Percentiles rank a stretch among this genome's conserved stretches.
Conservation (phyloP, 1,284 basidiomycete genomes). For the Stereum hirsutum region DNA sequence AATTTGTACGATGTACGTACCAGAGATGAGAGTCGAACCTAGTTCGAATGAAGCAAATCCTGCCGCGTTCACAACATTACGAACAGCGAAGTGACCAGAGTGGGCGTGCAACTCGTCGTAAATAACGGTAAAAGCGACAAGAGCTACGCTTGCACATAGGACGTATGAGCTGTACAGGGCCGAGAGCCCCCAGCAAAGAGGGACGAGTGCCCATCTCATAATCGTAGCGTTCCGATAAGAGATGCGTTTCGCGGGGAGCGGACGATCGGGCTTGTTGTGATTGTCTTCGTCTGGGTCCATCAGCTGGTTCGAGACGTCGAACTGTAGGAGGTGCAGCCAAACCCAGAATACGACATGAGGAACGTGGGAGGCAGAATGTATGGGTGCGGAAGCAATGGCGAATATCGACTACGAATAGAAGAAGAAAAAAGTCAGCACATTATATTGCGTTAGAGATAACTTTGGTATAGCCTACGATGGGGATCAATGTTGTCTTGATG, state of each 20-base stretch:
- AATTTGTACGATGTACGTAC: no score
- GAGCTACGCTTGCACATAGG: slow-evolving; percentile 21
- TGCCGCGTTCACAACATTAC: slow-evolving; percentile 28
- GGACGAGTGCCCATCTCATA: slow-evolving; percentile 26
- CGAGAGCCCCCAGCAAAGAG: slow-evolving; percentile 24
- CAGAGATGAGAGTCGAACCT: slow-evolving; percentile 28
- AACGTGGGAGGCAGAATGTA: slow-evolving; percentile 13
- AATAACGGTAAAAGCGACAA: slow-evolving; percentile 20
- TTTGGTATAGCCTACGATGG: slow-evolving; percentile 22
- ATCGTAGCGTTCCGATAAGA: slow-evolving; percentile 19
- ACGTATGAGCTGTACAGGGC: slow-evolving; percentile 20
- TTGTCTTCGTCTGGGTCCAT: slow-evolving; percentile 29
- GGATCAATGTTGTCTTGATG: slow-evolving; percentile 28
- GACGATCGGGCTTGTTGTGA: slow-evolving; percentile 34
- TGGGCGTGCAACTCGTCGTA: slow-evolving; percentile 29
- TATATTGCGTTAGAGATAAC: not conserved
- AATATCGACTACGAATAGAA: slow-evolving; percentile 23
- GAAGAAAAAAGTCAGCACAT: not conserved
- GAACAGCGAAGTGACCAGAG: slow-evolving; percentile 23
- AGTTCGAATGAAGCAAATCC: slow-evolving; percentile 28
- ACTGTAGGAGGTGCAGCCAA: slow-evolving; percentile 33
- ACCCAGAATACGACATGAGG: slow-evolving; percentile 27
- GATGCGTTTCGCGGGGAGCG: slow-evolving; percentile 32
- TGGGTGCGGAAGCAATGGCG: slow-evolving; percentile 23
- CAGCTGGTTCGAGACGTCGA: slow-evolving; percentile 33